Conservation (phyloP, 306 rosid genomes). For the Cercis canadensis region DNA sequence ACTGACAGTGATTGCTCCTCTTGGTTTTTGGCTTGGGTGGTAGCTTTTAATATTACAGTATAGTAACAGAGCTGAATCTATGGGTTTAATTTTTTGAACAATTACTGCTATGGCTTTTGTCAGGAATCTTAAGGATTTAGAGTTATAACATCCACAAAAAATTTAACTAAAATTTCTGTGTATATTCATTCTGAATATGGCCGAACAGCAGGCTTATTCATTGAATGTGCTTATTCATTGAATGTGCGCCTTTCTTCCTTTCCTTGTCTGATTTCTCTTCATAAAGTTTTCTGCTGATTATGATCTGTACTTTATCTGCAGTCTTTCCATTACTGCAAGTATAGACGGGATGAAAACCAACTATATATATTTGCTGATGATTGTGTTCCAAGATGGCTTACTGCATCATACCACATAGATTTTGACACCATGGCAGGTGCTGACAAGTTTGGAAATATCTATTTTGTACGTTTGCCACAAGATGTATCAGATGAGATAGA, state of each 20-base stretch:
- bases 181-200: constrained; percentile 15
- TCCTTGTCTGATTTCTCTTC: not conserved
- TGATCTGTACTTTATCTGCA: constrained; percentile 50
- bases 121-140: not conserved
- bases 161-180: constrained; percentile 13
- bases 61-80: constrained; percentile 15
- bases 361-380: constrained; percentile 96
- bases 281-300: constrained; percentile 27
- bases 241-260: not conserved
- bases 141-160: constrained; percentile 17
- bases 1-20: not conserved
- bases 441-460: constrained; percentile 94
- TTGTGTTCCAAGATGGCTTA: constrained; percentile 96
- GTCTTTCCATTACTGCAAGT: constrained; percentile 99
- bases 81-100: not conserved
- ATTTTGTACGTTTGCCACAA: constrained; percentile 85
- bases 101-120: constrained; percentile 26
- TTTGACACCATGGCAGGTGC: constrained; percentile 99
- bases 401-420: constrained; percentile 92
- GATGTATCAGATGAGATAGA: constrained; percentile 97
- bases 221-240: constrained; percentile 17
- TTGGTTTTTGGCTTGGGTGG: constrained; percentile 10
- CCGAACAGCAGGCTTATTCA: constrained; percentile 8
- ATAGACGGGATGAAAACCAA: constrained; percentile 94
- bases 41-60: constrained; percentile 19